Evolutionary conservation across 2,329 filamentous ascomycete species (phyloP), one percentile per base, ranked within the genome.

Genomic region (Achaetomium macrosporum): DNA sequence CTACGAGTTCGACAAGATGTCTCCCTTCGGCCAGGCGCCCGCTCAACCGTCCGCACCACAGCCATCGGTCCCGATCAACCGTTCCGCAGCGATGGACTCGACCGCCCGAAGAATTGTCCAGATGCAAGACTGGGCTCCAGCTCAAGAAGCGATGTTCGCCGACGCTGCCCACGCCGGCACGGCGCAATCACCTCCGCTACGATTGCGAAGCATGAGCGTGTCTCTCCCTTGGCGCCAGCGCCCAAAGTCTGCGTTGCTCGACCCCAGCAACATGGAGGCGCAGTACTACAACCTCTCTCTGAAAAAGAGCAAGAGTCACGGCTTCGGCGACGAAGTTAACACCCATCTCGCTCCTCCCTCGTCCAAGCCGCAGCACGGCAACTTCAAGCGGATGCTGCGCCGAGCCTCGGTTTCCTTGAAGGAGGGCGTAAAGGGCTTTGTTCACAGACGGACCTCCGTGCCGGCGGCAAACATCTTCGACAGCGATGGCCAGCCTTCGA

Each of bases 381-480:
- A 69, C 43, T 64, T 82, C 52, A 78, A 75, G 63, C 73, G 75
- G 44, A 77, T 76, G 57, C 70, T 82, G 46, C 75, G 79, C 20
- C 71, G 80, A 10, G 80, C 79, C 0, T 83, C 80, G 3, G 61
- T 79, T 48, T 79, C 77, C 9, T 62, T 82, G 47, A 76, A 70
- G 45, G 68, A 58, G 1, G 62, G 62, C 2, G 60, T 65, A 20
- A 64, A 76, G 61, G 75, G 74, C 31, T 74, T 82, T 31, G 75
- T 79, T 8, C 71, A 76, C 47, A 69, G 76, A 37, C 72, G 76
- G 43, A 69, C 73, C 6, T 77, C 76, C 1, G 62, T 71, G 20
- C 66, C 69, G 1, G 64, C 65, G 6, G 59, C 68, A 36, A 36
- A 56, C 6, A 43, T 54, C 9, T 55, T 55, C 36, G 55, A 50